These are phyloP conservation scores for Tubosaeta sp. DNA, from an alignment of 768 basidiomycete genomes.

Conservation along the genomic window DNA sequence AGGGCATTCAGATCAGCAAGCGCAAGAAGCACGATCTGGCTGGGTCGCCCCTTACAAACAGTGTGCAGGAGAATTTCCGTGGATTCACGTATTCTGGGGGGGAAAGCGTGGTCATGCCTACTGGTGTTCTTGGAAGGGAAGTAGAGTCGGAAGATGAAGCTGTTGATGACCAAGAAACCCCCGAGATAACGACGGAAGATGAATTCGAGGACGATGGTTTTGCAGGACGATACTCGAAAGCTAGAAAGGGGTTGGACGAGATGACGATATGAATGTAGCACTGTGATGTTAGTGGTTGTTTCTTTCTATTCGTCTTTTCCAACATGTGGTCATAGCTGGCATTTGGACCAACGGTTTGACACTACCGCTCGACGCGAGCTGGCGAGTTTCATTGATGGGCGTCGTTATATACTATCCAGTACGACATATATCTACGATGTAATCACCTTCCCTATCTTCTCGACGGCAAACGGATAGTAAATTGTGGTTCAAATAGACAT, in stretches of 20 bases:
- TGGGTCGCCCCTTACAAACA: conserved; percentile 78
- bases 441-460: conserved; percentile 11
- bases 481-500: neutral
- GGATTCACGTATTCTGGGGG: conserved; percentile 89
- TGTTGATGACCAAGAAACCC: conserved; percentile 48
- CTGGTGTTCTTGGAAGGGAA: conserved; percentile 35
- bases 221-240: conserved; percentile 67
- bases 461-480: neutral
- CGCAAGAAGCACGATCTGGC: conserved; percentile 40
- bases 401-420: conserved; percentile 21
- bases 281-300: conserved; percentile 9
- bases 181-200: conserved; percentile 62
- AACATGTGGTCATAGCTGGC: conserved; percentile 5
- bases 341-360: conserved; percentile 16
- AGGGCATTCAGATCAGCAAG: conserved; percentile 50
- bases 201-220: conserved; percentile 66
- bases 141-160: conserved; percentile 33
- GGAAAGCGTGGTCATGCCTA: conserved; percentile 54
- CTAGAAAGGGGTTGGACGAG: conserved; percentile 42
- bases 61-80: conserved; percentile 94
- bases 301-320: conserved; percentile 4
- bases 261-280: conserved; percentile 27
- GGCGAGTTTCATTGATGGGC: conserved; percentile 2
- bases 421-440: conserved; percentile 25
- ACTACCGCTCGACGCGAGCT: conserved; percentile 7